Base-by-base conservation (phyloP, 805 yeast genomes). In the Saturnispora sanitii region DNA sequence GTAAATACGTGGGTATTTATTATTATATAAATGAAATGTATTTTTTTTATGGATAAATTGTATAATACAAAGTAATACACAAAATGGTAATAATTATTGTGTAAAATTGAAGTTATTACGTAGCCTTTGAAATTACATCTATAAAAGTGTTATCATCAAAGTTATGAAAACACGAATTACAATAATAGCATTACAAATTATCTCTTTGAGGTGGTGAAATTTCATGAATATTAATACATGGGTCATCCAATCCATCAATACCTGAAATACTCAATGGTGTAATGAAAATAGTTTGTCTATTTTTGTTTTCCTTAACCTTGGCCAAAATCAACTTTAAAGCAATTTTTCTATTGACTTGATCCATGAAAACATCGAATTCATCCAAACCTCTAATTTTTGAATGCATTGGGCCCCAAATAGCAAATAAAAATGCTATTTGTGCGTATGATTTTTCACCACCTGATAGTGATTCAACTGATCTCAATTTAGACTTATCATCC, bases 281-380 rank as follows among this genome's bases (percentile, higher is more conserved):
- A 34, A 90, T 90, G 49, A 90, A 85, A 6, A 90, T 79, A 1
- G 95, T 82, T 60, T 90, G 98, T 1, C 88, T 77, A 45, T 77
- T 71, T 0, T 79, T 71, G 42, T 76, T 73, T 36, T 70, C 69
- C 6, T 77, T 61, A 23, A 88, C 71, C 48, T 85, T 82, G 20
- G 72, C 71, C 36, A 87, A 65, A 56, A 92, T 77, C 46, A 88
- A 61, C 36, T 74, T 69, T 55, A 92, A 76, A 45, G 95, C 86
- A 39, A 82, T 73, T 34, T 79, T 71, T 49, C 98, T 71, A 56
- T 88, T 87, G 15, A 86, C 84, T 37, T 86, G 85, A 59, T 92
- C 99, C 98, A 92, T 92, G 54, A 79, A 92, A 17, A 92, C 98
- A 62, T 92, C 99, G 58, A 83, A 92, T 60, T 92, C 99, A 61